These are phyloP conservation scores for Wickerhamiella kazuoi DNA, from an alignment of 805 yeast genomes.

Conservation along the genomic window DNA sequence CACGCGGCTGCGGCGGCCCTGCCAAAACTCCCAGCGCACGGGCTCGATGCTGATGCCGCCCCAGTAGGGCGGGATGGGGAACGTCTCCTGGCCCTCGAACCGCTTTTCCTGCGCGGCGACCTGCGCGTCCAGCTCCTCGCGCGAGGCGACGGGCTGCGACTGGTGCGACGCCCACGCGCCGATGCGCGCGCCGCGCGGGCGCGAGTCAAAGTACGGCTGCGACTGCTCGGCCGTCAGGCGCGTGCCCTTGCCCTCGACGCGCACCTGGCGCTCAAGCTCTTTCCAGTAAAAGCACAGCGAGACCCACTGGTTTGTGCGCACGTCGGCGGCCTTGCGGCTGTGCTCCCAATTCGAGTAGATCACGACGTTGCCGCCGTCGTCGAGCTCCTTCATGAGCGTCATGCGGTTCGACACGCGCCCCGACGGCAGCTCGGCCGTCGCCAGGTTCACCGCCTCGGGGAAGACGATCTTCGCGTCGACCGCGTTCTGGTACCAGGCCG, in stretches of 20 bases:
- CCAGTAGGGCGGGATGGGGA: slow-evolving; percentile 91
- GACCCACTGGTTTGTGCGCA: slow-evolving; percentile 55
- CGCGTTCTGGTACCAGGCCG: slow-evolving; percentile 73
- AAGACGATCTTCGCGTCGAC: slow-evolving; percentile 34
- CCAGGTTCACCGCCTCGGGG: slow-evolving; percentile 74
- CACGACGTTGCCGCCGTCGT: slow-evolving; percentile 55
- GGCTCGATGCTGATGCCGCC: slow-evolving; percentile 87
- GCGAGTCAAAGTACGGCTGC: slow-evolving; percentile 58
- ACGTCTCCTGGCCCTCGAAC: slow-evolving; percentile 42
- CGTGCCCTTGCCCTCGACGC: slow-evolving; percentile 77
- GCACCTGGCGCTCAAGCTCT: slow-evolving; percentile 72
- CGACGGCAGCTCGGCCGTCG: slow-evolving; percentile 74
- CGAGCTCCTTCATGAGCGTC: slow-evolving; percentile 79
- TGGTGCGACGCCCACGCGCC: slow-evolving; percentile 98
- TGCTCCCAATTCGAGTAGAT: slow-evolving; percentile 84
- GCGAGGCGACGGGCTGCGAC: slow-evolving; percentile 36
- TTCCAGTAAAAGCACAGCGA: slow-evolving; percentile 88
- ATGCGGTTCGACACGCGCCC: slow-evolving; percentile 81
- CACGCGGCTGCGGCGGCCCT: slow-evolving; percentile 74
- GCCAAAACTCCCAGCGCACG: slow-evolving; percentile 90
- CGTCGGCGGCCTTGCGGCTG: slow-evolving; percentile 64
- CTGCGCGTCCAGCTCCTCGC: slow-evolving; percentile 45
- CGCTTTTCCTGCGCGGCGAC: slow-evolving; percentile 33
- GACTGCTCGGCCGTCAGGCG: slow-evolving; percentile 55
- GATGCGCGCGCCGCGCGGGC: slow-evolving; percentile 84